phyloP scores from a whole-genome alignment of 2,329 filamentous ascomycete genomes.

The Diaporthe sp. region DNA sequence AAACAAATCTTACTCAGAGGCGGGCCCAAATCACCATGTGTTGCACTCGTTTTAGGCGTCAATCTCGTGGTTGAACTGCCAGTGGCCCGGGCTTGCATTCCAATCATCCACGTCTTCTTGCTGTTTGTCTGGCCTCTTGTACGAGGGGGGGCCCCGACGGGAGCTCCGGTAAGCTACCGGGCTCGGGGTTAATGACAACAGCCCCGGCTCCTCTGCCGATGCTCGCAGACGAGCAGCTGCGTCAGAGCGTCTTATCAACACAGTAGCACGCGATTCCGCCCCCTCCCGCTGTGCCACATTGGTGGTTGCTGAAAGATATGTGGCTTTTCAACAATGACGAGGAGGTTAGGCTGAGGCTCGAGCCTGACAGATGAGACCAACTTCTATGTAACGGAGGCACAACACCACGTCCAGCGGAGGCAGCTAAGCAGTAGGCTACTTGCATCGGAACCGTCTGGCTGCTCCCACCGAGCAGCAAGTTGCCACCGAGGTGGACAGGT shows the following conservation, averaged over 20 bases:
- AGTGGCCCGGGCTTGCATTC: neutral
- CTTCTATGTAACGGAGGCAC: conserved; percentile 4
- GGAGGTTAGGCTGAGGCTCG: neutral
- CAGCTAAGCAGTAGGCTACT: neutral
- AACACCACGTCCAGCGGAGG: too few species aligned
- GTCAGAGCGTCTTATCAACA: conserved; percentile 12
- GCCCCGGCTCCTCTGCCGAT: conserved; percentile 33
- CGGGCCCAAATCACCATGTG: too few species aligned
- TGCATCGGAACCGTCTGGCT: conserved; percentile 1
- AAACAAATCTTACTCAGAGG: neutral
- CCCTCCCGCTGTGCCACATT: neutral
- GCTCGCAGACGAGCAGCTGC: conserved; percentile 19
- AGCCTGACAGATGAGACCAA: neutral
- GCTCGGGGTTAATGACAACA: conserved; percentile 15
- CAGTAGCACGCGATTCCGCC: neutral
- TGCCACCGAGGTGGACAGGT: conserved; percentile 18
- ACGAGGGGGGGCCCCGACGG: neutral
- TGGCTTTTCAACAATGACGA: conserved; percentile 1
- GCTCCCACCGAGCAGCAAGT: conserved; percentile 2
- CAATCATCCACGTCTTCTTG: neutral
- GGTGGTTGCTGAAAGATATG: neutral
- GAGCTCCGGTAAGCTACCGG: conserved; percentile 30
- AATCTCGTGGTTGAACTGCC: neutral
- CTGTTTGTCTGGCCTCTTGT: neutral
- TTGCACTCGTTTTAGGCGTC: neutral